Evolutionary conservation across 805 yeast species (phyloP).

Genomic region (Cyberlindnera samutprakarnensis): DNA sequence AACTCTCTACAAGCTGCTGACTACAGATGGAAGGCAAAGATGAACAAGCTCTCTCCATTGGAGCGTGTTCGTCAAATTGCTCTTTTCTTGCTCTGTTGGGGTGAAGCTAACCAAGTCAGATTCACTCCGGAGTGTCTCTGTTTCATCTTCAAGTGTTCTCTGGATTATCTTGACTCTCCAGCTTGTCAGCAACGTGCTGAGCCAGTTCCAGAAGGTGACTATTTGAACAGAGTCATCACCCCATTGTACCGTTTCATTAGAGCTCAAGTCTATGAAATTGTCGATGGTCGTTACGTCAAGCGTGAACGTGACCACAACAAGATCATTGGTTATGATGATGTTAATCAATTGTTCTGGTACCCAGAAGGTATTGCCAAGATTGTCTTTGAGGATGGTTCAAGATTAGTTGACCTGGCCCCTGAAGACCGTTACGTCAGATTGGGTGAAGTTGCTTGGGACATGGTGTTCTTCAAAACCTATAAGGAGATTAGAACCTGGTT

Average conservation of each 20-base stretch:
- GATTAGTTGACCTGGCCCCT: conserved; percentile 82
- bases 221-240: conserved; percentile 83
- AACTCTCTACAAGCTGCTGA: conserved; percentile 79
- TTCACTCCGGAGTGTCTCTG: conserved; percentile 86
- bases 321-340: conserved; percentile 92
- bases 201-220: conserved; percentile 84
- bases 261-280: conserved; percentile 74
- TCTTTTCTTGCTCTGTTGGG: conserved; percentile 73
- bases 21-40: conserved; percentile 75
- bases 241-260: conserved; percentile 79
- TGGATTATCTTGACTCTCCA: conserved; percentile 82
- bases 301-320: conserved; percentile 81
- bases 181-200: conserved; percentile 83
- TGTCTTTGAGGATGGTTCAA: conserved; percentile 83
- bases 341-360: conserved; percentile 98
- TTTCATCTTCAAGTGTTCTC: conserved; percentile 92
- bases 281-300: conserved; percentile 75
- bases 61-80: conserved; percentile 78
- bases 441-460: conserved; percentile 89
- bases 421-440: conserved; percentile 84
- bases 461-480: conserved; percentile 92
- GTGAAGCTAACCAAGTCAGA: conserved; percentile 91
- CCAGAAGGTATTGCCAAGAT: conserved; percentile 97
- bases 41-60: conserved; percentile 65
- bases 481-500: conserved; percentile 97